Percentiles rank a stretch among this genome's conserved stretches.
phyloP scores from a whole-genome alignment of 768 basidiomycete genomes.

The Porphyrellus cyaneotinctus region DNA sequence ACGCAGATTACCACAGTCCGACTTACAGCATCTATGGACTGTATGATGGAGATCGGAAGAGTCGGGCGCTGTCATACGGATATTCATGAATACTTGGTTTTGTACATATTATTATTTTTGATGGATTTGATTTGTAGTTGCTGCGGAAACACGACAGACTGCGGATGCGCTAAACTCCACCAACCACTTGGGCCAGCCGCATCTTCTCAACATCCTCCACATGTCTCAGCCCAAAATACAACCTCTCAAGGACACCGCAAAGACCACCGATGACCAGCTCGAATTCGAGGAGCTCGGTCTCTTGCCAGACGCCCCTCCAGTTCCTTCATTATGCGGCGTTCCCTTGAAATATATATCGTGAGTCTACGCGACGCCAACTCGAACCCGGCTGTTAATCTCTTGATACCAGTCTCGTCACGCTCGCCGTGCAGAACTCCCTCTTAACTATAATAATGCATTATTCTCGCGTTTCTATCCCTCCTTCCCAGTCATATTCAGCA shows the following conservation, averaged over 20 bases:
- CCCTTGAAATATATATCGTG: conserved; percentile 81
- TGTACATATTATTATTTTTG: neutral
- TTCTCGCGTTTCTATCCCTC: conserved; percentile 77
- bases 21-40: conserved; percentile 81
- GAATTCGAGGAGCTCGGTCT: conserved; percentile 46
- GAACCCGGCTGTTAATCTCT: neutral
- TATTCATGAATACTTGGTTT: conserved; percentile 17
- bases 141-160: conserved; percentile 21
- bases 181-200: too few relatives aligned
- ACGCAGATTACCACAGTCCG: conserved; percentile 67
- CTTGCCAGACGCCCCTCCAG: conserved; percentile 33
- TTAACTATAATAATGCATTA: conserved; percentile 96
- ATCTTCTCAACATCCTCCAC: conserved; percentile 7
- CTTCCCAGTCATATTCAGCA: conserved; percentile 82
- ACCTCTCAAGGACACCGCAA: conserved; percentile 20
- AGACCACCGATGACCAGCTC: conserved; percentile 35
- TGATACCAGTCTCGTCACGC: conserved; percentile 61
- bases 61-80: conserved; percentile 30
- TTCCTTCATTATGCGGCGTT: conserved; percentile 62
- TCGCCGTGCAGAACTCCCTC: conserved; percentile 89
- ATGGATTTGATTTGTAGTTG: conserved; percentile 14
- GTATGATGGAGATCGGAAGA: conserved; percentile 63
- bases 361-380: conserved; percentile 13
- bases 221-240: conserved; percentile 20
- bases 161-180: conserved; percentile 4